Base-by-base conservation (phyloP, 441 rosid genomes). In the Breynia disticha region DNA sequence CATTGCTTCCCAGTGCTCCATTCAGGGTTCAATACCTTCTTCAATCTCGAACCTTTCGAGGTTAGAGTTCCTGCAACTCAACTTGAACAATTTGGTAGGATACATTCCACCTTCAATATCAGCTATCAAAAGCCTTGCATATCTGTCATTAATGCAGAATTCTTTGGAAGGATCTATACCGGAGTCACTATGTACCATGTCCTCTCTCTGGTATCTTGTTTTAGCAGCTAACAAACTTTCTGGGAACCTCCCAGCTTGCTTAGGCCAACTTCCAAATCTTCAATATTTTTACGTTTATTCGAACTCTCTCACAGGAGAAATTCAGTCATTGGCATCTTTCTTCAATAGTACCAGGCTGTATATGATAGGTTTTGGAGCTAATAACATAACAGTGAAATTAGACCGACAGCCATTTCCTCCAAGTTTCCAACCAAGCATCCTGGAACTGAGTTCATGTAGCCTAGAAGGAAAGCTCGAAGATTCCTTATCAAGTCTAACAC, bases 171-270 rank as follows among this genome's bases (percentile, higher is more conserved):
- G 68, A 51, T n/a, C 49, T 15, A 55, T 70, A 12, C 71, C 71
- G 0, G 53, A 46, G 32, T 58, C 68, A 3, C 21, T 70, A 14
- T 70, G 74, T 48, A 65, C 46, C 45, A 41, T 62, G 37, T 50
- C 65, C 11, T 50, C 62, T 19, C 75, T 62, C 22, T 11, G 17
- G 19, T 9, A 3, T 56, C 62, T 71, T 52, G 22, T 5, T 48
- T 60, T 66, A 24, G 35, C 28, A 6, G 5, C 0, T 0, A 71
- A 66, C 68, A 43, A 50, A 42, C 46, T 66, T 11, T 43, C 54
- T 10, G 69, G 72, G 48, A 56, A 46, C 20, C 43, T 71, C 20
- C 72, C 66, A 4, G 46, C 52, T 15, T 71, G 72, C 63, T 52
- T 71, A 8, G 28, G 42, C 56, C 50, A 53, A 16, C 56, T 71